Conservation (phyloP, 805 yeast genomes). For the Candida chauliodis region DNA sequence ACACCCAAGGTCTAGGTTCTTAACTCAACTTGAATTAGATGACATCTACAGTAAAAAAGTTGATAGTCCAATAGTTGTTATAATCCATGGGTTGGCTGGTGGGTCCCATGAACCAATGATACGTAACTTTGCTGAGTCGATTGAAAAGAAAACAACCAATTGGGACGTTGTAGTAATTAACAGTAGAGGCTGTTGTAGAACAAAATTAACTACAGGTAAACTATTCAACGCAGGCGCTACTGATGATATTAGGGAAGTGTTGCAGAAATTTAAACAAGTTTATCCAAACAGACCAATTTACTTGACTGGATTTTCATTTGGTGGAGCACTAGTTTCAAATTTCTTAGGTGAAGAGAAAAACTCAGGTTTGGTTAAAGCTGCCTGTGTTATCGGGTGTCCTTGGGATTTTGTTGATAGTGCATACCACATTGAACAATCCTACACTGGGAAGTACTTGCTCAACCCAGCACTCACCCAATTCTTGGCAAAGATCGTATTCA, state of each 20-base stretch:
- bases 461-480: conserved; percentile 31
- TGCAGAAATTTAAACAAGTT: conserved; percentile 44
- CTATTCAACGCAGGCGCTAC: conserved; percentile 72
- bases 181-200: conserved; percentile 72
- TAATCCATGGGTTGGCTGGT: conserved; percentile 78
- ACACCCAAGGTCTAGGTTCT: conserved; percentile 53
- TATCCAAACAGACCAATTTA: conserved; percentile 64
- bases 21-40: conserved; percentile 44
- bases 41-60: conserved; percentile 17
- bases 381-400: conserved; percentile 59
- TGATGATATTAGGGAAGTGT: conserved; percentile 58
- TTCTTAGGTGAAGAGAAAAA: conserved; percentile 65
- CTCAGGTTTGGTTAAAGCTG: conserved; percentile 40
- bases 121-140: conserved; percentile 49
- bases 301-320: conserved; percentile 77
- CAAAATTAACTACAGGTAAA: conserved; percentile 63
- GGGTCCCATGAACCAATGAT: conserved; percentile 82
- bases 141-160: conserved; percentile 25
- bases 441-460: conserved; percentile 32
- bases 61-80: conserved; percentile 55
- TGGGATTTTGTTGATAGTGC: conserved; percentile 67
- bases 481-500: conserved; percentile 29
- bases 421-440: conserved; percentile 34
- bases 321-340: conserved; percentile 69
- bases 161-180: conserved; percentile 72